Evolutionary conservation across 495 filamentous ascomycete species (phyloP), one percentile per base, ranked within the genome.

Genomic region (Penicillium flavigenum): DNA sequence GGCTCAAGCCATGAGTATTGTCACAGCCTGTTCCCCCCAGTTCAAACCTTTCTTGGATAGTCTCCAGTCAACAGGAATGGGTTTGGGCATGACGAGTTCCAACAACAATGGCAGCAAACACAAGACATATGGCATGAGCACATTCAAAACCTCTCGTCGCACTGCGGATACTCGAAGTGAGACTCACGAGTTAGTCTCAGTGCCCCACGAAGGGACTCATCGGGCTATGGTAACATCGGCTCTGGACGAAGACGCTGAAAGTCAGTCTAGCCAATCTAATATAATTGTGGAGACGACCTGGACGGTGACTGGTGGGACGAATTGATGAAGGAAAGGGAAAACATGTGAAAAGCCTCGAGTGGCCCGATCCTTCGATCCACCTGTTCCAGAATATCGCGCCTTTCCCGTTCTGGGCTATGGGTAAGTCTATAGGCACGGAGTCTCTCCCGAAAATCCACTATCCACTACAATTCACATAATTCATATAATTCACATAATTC

Each of bases 41-140:
- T 72, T 80, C 31, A 76, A 76, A 27, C 77, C 77, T 0, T 77
- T 81, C 60, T 61, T 80, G 11, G 70, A 76, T 20, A 75, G 68
- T 41, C 59, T 79, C 14, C 71, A 73, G 43, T 74, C 77, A 17
- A 71, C 74, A 0, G 70, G 77, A 39, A 69, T 79, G 54, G 66
- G 71, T 3, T 63, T 71, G 34, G 74, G 72, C 38, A 48, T 70
- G 38, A 62, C 58, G 2, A 59, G 62, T 24, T 53, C 51, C 26
- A 29, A 51, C 14, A 39, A 26, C 22, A 56, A 64, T 32, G 57
- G 47, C 26, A 65, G 54, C 56, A 32, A 65, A 54, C 54, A 54
- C 14, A 54, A 46, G 24, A 58, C 62, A 0, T 62, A 67, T 32
- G 62, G 44, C 14, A 43, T 29, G 6, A 58, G 49, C 16, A 51